Conservation (phyloP, 2,329 filamentous ascomycete genomes). For the Graphilbum sp. region DNA sequence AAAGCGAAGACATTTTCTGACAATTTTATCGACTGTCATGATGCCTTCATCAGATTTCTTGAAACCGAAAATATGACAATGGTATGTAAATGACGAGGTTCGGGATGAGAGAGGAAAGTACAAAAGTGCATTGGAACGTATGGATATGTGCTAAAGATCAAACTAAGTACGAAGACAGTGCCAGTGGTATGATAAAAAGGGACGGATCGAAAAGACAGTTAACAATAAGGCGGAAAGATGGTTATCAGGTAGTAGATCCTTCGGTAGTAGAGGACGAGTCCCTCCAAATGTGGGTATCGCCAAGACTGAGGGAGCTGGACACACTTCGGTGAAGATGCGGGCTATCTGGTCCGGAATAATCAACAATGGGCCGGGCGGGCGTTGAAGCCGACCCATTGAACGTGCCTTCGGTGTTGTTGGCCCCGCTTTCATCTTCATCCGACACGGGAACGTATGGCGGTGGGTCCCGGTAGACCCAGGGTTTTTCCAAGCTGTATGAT, state of each 20-base stretch:
- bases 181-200: no score
- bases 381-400: background rate
- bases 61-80: no score
- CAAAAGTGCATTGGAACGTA: no score
- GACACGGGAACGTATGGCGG: slow-evolving; percentile 22
- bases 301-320: slow-evolving; percentile 28
- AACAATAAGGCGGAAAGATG: background rate
- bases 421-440: no score
- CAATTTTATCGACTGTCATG: no score
- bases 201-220: no score
- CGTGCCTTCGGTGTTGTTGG: slow-evolving; percentile 7
- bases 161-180: no score
- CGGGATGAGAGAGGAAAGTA: no score
- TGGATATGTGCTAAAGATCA: no score
- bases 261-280: slow-evolving; percentile 9
- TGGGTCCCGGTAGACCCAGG: slow-evolving; percentile 50
- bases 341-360: background rate
- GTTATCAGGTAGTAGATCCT: background rate
- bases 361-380: background rate
- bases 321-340: slow-evolving; percentile 17
- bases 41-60: no score
- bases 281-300: slow-evolving; percentile 34
- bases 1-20: no score
- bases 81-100: no score
- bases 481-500: slow-evolving; percentile 43